These are phyloP conservation scores for Eucommia ulmoides DNA, from an alignment of 257 asterid species.

Conservation along the genomic window DNA sequence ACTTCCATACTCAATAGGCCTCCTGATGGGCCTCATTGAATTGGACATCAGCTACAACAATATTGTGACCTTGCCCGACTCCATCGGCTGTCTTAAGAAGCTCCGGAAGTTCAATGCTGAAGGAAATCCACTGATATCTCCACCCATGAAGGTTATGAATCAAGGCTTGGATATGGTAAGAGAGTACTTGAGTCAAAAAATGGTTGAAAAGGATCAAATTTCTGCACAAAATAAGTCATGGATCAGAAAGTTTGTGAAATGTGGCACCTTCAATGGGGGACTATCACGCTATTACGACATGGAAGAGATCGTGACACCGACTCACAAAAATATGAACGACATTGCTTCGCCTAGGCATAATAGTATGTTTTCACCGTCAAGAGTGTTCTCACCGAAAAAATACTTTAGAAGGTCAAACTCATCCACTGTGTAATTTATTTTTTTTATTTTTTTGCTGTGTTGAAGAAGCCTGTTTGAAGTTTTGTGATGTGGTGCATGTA, in stretches of 20 bases:
- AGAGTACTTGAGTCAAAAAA: slow-evolving; percentile 51
- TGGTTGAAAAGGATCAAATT: slow-evolving; percentile 27
- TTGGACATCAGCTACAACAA: slow-evolving; percentile 79
- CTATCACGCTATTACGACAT: slow-evolving; percentile 20
- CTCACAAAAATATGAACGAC: no score
- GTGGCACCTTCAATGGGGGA: slow-evolving; percentile 54
- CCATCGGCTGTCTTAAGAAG: slow-evolving; percentile 67
- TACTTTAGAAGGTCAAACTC: no score
- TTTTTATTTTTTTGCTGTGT: no score
- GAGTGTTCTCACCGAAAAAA: no score
- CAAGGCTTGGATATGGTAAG: slow-evolving; percentile 46
- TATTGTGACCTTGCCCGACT: slow-evolving; percentile 45
- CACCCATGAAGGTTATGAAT: slow-evolving; percentile 51
- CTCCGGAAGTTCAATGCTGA: slow-evolving; percentile 63
- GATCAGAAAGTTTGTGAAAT: slow-evolving; percentile 65
- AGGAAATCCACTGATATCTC: slow-evolving; percentile 73
- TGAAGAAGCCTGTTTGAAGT: no score
- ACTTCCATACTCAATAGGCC: slow-evolving; percentile 77
- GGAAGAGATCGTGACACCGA: no score
- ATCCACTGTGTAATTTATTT: no score
- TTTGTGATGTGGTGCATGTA: no score
- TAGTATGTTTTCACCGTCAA: no score
- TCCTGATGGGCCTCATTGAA: slow-evolving; percentile 60
- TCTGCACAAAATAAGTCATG: slow-evolving; percentile 48
- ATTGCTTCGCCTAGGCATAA: no score